These are phyloP conservation scores for Monosporascus sp. DNA, from an alignment of 2,329 filamentous ascomycete species.

Conservation along the genomic window DNA sequence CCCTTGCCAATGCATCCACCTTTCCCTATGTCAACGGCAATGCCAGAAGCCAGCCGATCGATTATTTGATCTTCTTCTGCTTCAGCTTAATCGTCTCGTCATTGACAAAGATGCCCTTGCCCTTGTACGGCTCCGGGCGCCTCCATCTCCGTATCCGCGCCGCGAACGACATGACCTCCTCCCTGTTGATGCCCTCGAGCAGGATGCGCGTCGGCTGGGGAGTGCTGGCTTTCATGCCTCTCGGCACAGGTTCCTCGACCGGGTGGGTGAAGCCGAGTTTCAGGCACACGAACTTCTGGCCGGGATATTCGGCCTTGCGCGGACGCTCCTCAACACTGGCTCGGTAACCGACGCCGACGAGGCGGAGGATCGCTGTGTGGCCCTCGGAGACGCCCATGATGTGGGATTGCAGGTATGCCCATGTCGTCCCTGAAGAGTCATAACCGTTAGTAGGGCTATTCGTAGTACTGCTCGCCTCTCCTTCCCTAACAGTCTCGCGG, in stretches of 20 bases:
- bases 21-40: no score
- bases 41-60: not conserved
- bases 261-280: constrained; percentile 97
- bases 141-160: constrained; percentile 85
- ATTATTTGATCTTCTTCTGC: constrained; percentile 92
- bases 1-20: no score
- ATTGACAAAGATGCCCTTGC: constrained; percentile 97
- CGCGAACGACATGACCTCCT: constrained; percentile 85
- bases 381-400: constrained; percentile 94
- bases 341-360: constrained; percentile 94
- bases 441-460: no score
- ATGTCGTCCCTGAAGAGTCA: constrained; percentile 65
- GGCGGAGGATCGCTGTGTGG: constrained; percentile 84
- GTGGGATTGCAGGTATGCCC: constrained; percentile 84
- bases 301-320: constrained; percentile 67
- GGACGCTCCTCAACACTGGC: constrained; percentile 77
- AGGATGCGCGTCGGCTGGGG: constrained; percentile 89
- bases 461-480: no score
- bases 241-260: constrained; percentile 80
- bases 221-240: constrained; percentile 77
- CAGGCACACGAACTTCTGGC: constrained; percentile 83
- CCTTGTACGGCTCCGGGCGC: constrained; percentile 94
- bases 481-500: no score
- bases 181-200: constrained; percentile 80
- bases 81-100: constrained; percentile 97